Percentiles rank a stretch among this genome's conserved stretches.
Evolutionary conservation across 345 rosid species (phyloP).

Genomic region (Rhodomyrtus tomentosa): DNA sequence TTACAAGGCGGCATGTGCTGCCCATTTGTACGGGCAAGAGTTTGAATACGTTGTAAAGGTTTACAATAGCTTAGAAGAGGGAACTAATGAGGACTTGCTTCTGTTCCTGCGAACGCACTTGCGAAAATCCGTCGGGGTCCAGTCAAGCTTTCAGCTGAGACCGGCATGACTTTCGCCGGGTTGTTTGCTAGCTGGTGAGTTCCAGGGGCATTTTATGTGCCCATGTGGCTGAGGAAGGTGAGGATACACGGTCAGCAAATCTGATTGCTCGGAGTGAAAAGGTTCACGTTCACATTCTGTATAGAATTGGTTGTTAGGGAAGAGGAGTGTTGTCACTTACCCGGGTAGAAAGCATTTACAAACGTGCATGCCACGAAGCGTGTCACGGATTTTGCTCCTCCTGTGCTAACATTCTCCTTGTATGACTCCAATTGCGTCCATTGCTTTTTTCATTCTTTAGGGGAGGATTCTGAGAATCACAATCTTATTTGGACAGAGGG

Average conservation of each 20-base stretch:
- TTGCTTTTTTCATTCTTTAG: not conserved
- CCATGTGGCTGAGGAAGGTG: not conserved
- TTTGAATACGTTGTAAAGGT: constrained; percentile 35
- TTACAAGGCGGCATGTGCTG: constrained; percentile 69
- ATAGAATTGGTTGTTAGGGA: not conserved
- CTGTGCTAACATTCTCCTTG: not conserved
- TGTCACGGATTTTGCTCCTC: not conserved
- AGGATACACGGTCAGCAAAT: not conserved
- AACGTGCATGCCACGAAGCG: not conserved
- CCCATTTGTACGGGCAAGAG: constrained; percentile 51
- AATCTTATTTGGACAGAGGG: not conserved
- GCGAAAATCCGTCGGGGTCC: constrained; percentile 20
- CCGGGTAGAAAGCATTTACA: not conserved
- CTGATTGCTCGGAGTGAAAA: not conserved
- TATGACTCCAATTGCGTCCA: not conserved
- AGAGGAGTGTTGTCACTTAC: not conserved
- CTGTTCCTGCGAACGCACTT: constrained; percentile 31
- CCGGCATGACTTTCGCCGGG: not conserved
- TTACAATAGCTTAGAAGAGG: constrained; percentile 11
- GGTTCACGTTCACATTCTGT: not conserved
- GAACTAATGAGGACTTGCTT: constrained; percentile 17
- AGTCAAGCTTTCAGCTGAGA: constrained; percentile 1
- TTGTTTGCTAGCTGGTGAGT: not conserved
- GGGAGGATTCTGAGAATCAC: not conserved
- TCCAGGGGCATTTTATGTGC: not conserved